Base-by-base conservation (phyloP, 768 basidiomycete species). In the Tylopilus rubrobrunneus region DNA sequence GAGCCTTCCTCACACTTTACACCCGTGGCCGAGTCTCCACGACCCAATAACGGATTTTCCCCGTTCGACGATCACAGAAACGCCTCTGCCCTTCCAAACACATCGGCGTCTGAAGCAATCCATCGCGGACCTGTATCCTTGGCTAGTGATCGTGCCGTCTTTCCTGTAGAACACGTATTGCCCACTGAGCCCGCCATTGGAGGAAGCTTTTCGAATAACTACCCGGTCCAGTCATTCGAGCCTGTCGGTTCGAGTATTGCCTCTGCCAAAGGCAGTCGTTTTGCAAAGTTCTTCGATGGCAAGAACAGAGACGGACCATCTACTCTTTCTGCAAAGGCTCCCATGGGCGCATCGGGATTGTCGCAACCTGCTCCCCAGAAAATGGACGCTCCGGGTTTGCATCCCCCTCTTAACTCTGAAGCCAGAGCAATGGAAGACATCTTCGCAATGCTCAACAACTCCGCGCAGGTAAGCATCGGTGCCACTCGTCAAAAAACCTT, bases 251-350 rank as follows among this genome's bases (percentile, higher is more conserved):
- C 76, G 27, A 76, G 78, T 31, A 74, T 80, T 63, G 74, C 81
- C 14, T 72, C 75, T 31, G 77, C 76, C 25, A 89, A 86, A 67
- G 89, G 89, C 39, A 92, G 89, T 65, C 84, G 90, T 36, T 87
- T 92, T 67, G 90, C 89, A 31, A 92, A 91, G 66, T 90, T 91
- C 69, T 92, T 92, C 58, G 89, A 92, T 60, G 79, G 79, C n/a
- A 90, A 88, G 67, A 63, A 65, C 29, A 78, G 77, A 57, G 83
- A 84, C 14, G 62, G 61, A 41, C 69, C 59, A 51, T 56, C 58
- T 56, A 34, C 56, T 19, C 59, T 69, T 37, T 58, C 70, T 31
- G 61, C 71, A 15, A 81, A 81, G 54, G 59, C 71, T 27, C 70
- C 73, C 37, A 68, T 69, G 10, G 70, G 69, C 31, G 72, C 73